Percentiles rank a stretch among this genome's conserved stretches.
Conservation (phyloP, 441 rosid genomes). For the Pelargonium myrrhifolium region DNA sequence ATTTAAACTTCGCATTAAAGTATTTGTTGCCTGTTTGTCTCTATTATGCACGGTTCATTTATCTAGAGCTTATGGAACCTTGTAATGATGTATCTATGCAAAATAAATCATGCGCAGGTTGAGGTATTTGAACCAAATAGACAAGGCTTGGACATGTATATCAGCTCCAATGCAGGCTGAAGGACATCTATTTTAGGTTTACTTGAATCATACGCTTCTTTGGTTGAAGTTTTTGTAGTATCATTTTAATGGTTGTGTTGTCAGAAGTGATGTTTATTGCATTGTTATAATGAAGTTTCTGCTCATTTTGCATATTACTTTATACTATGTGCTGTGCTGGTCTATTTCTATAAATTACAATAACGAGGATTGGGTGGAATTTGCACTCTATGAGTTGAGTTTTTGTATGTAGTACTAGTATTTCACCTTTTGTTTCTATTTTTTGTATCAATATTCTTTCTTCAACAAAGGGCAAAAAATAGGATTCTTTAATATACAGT, state of each 20-base stretch:
- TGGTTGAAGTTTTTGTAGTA: not conserved
- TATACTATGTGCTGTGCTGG: too few species aligned
- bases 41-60: not conserved
- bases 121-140: conserved; percentile 40
- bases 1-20: not conserved
- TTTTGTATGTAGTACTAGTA: not conserved
- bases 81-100: not conserved
- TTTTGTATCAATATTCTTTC: not conserved
- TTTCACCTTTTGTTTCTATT: not conserved
- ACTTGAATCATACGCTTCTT: not conserved
- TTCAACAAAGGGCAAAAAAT: not conserved
- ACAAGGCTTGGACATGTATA: conserved; percentile 23
- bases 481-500: too few species aligned
- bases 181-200: conserved; percentile 81
- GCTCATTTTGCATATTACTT: too few species aligned
- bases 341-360: not conserved
- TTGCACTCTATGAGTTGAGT: not conserved
- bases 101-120: conserved; percentile 40
- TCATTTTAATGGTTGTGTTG: not conserved
- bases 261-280: not conserved
- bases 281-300: not conserved
- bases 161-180: conserved; percentile 55
- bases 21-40: not conserved
- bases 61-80: not conserved
- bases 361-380: too few species aligned